Percentiles rank a stretch among this genome's conserved stretches.
phyloP scores from a whole-genome alignment of 208 protist species.

The Acanthamoeba triangularis region DNA sequence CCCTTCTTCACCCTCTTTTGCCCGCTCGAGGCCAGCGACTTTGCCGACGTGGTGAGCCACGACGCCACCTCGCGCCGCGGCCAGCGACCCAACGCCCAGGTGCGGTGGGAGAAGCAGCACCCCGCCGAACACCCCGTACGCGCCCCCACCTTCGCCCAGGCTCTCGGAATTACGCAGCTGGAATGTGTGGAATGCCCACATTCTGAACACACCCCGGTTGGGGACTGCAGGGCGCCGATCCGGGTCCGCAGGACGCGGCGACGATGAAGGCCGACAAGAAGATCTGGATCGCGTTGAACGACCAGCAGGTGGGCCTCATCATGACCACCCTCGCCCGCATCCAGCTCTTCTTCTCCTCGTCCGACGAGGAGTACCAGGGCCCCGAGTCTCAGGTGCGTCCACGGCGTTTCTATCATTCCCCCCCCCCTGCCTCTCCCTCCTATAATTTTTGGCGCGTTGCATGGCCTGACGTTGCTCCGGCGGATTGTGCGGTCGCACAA shows the following conservation, averaged over 20 bases:
- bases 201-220: no score
- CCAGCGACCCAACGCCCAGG: slow-evolving; percentile 19
- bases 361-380: slow-evolving; percentile 55
- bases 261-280: slow-evolving; percentile 76
- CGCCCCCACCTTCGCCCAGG: no score
- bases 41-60: background rate
- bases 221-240: background rate
- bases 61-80: background rate
- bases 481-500: background rate
- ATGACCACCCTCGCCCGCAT: slow-evolving; percentile 61
- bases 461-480: background rate
- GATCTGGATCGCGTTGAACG: slow-evolving; percentile 51
- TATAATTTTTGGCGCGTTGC: no score
- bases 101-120: slow-evolving; percentile 73
- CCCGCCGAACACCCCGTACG: background rate
- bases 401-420: no score
- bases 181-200: no score
- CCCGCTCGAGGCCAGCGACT: slow-evolving; percentile 25
- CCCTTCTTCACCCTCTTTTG: slow-evolving; percentile 64
- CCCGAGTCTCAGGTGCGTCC: background rate
- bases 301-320: slow-evolving; percentile 67
- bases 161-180: no score
- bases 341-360: slow-evolving; percentile 57
- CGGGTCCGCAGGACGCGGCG: slow-evolving; percentile 22
- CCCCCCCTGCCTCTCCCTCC: no score